phyloP scores from a whole-genome alignment of 163 green algal species.

The Coccomyxa subellipsoidea region DNA sequence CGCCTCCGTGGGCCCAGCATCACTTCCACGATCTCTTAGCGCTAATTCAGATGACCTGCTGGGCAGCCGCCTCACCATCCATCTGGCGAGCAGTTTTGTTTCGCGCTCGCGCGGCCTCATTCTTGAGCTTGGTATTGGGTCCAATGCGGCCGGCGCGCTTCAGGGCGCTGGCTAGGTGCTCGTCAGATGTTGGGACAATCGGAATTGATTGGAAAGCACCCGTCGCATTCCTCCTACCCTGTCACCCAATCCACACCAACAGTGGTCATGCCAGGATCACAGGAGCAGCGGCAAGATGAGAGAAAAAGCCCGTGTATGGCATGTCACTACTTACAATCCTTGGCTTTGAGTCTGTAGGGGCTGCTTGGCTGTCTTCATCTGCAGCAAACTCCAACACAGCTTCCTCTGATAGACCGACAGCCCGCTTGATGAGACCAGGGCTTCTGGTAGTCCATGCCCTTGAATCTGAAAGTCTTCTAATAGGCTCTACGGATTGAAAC shows the following conservation, averaged over 20 bases:
- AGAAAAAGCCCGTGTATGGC: too few relatives aligned
- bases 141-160: conserved; percentile 44
- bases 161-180: conserved; percentile 60
- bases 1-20: too few relatives aligned
- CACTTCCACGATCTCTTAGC: too few relatives aligned
- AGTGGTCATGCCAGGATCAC: too few relatives aligned
- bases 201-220: conserved; percentile 62
- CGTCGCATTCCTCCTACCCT: conserved; percentile 10
- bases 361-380: not conserved
- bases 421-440: not conserved
- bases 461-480: not conserved
- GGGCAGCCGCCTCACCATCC: not conserved
- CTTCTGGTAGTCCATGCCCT: not conserved
- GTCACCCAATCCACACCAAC: too few relatives aligned
- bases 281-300: too few relatives aligned
- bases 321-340: not conserved
- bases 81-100: conserved; percentile 33
- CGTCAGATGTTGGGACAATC: conserved; percentile 54
- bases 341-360: not conserved
- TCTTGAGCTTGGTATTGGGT: conserved; percentile 55
- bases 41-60: not conserved
- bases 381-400: not conserved
- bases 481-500: not conserved
- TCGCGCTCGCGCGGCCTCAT: conserved; percentile 61
- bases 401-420: not conserved